Evolutionary conservation across 2,329 filamentous ascomycete species (phyloP).

Genomic region (Coleophoma crateriformis): DNA sequence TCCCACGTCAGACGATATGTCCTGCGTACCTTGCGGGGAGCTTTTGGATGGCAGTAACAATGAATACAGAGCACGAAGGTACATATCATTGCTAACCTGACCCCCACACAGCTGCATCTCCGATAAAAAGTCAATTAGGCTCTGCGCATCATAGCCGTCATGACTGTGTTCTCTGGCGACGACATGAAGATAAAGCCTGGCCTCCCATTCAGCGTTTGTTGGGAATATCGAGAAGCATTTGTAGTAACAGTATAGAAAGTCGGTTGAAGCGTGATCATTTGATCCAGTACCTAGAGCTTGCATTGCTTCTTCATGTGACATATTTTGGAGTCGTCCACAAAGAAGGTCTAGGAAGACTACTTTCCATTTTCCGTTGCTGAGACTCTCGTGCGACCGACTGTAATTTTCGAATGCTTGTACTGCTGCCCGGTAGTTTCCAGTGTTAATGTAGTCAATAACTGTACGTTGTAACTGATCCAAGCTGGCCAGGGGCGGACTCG

Average conservation of each 20-base stretch:
- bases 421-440: no score
- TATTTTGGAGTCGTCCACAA: slow-evolving; percentile 19
- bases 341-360: slow-evolving; percentile 11
- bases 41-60: slow-evolving; percentile 25
- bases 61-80: slow-evolving; percentile 28
- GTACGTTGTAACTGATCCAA: no score
- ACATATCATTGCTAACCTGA: slow-evolving; percentile 27
- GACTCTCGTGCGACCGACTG: no score
- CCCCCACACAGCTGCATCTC: slow-evolving; percentile 28
- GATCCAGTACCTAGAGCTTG: slow-evolving; percentile 30
- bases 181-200: slow-evolving; percentile 29
- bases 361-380: not conserved
- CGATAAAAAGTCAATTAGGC: slow-evolving; percentile 27
- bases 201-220: slow-evolving; percentile 22
- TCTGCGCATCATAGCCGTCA: slow-evolving; percentile 28
- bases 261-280: slow-evolving; percentile 31
- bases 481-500: not conserved
- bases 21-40: slow-evolving; percentile 7
- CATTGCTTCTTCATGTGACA: slow-evolving; percentile 25
- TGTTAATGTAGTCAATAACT: no score
- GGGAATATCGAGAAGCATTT: slow-evolving; percentile 23
- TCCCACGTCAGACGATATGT: slow-evolving; percentile 1
- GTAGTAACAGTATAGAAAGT: slow-evolving; percentile 36
- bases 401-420: no score
- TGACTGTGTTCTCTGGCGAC: slow-evolving; percentile 32